Evolutionary conservation across 495 filamentous ascomycete species (phyloP), one percentile per base, ranked within the genome.

Genomic region (Trichoderma gamsii): DNA sequence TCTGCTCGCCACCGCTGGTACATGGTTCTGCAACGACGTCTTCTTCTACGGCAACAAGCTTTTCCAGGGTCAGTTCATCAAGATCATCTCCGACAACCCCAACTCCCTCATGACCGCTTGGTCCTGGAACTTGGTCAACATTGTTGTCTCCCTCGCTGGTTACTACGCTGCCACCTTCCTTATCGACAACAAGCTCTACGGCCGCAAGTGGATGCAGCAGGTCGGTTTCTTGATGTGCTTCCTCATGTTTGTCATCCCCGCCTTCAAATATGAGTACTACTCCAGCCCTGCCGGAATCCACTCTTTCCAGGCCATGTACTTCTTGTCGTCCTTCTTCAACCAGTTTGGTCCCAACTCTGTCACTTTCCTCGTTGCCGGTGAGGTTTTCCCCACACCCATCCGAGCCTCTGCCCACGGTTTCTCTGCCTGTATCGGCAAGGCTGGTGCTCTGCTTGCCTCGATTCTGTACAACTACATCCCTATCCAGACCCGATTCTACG

Each of bases 1-100:
- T 64, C 78, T 96, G 38, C 74, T 97, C n/a, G 93, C 92, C 21
- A 96, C 93, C 35, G 86, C 91, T 35, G 88, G 88, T 64, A 84
- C 85, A 18, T 97, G 93, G 92, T 97, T 90, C 76, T 88, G 86
- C 80, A 97, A 96, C 76, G 93, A 96, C 76, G 86, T 97, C 23
- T 96, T 97, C 85, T 97, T 97, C 81, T 97, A 97, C 78, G 93
- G 92, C 71, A 97, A 96, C 89, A 96, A 96, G 85, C 88, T 97
- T 46, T 97, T 97, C 84, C 92, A 96, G 79, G 74, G 77, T 71
- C 85, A 93, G 74, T 97, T 97, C 77, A 96, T 96, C 74, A 78
- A 72, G 1, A 88, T 91, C 73, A 86, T 96, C 68, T 88, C 87
- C 67, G 72, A 78, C 41, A 80, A 83, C 69, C 75, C 78, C 1